Conservation (phyloP, 2,329 filamentous ascomycete species). For the Emericellopsis atlantica region DNA sequence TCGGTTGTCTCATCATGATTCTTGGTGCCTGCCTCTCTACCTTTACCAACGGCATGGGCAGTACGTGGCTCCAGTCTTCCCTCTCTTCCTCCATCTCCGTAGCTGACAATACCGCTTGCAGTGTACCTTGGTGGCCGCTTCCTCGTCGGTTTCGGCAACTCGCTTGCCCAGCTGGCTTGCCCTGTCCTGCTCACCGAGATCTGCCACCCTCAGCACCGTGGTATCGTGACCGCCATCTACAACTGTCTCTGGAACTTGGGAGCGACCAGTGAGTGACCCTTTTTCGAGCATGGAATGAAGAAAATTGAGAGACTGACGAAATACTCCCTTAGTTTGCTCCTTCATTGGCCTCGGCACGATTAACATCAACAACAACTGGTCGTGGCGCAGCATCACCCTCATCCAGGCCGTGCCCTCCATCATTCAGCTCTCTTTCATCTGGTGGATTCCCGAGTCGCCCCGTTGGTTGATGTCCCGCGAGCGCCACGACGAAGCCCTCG, state of each 20-base stretch:
- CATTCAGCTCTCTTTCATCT: slow-evolving; percentile 51
- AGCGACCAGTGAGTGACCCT: slow-evolving; percentile 17
- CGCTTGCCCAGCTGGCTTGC: slow-evolving; percentile 48
- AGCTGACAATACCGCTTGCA: slow-evolving; percentile 2
- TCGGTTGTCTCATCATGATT: slow-evolving; percentile 42
- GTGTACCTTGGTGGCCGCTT: slow-evolving; percentile 26
- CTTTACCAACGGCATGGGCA: slow-evolving; percentile 26
- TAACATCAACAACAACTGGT: slow-evolving; percentile 46
- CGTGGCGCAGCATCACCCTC: slow-evolving; percentile 53
- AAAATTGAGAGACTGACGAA: background rate
- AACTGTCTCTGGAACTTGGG: slow-evolving; percentile 57
- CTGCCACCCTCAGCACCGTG: slow-evolving; percentile 56
- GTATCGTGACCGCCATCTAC: slow-evolving; percentile 51
- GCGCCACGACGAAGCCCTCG: slow-evolving; percentile 28
- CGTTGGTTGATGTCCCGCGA: slow-evolving; percentile 18
- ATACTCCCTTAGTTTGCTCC: background rate
- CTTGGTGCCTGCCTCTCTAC: slow-evolving; percentile 44
- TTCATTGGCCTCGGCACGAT: slow-evolving; percentile 38
- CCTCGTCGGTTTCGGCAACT: slow-evolving; percentile 49
- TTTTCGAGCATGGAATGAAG: background rate
- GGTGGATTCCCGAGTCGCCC: slow-evolving; percentile 37
- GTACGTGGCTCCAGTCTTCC: slow-evolving; percentile 6
- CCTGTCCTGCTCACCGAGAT: slow-evolving; percentile 54
- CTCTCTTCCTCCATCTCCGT: background rate
- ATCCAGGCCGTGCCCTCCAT: slow-evolving; percentile 49